Conservation (phyloP, 306 rosid genomes). For the Sicyos baderoa region DNA sequence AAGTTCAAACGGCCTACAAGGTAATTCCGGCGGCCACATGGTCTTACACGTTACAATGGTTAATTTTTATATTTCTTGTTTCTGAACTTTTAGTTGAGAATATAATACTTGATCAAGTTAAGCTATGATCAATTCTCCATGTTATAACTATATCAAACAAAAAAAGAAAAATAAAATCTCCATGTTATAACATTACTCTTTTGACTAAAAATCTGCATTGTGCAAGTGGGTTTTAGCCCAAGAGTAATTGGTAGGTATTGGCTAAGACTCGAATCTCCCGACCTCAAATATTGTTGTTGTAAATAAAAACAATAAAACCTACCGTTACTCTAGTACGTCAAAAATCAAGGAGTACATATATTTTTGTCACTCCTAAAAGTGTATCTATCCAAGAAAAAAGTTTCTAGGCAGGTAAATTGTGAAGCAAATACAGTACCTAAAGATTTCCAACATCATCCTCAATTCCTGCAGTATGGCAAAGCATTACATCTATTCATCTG, state of each 20-base stretch:
- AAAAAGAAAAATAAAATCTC: too few species aligned
- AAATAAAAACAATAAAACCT: background rate
- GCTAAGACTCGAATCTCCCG: background rate
- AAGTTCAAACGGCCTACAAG: background rate
- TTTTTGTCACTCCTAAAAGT: too few species aligned
- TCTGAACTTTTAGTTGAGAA: too few species aligned
- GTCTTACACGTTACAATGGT: background rate
- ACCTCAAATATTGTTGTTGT: background rate
- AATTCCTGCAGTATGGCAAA: background rate
- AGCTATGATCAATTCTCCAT: background rate
- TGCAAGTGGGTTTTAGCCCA: too few species aligned
- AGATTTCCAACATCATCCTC: background rate
- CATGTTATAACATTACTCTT: too few species aligned
- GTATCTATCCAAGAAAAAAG: background rate
- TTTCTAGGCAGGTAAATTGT: background rate
- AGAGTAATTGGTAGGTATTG: too few species aligned
- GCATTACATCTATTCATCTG: conserved; percentile 15
- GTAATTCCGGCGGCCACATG: background rate
- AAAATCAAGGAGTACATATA: background rate
- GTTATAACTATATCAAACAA: too few species aligned
- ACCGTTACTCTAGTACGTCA: background rate
- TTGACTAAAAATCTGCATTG: too few species aligned
- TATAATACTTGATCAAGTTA: too few species aligned
- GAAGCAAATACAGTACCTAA: background rate
- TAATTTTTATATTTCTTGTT: too few species aligned